Conservation (phyloP, 2,329 filamentous ascomycete species). For the Talaromyces piceae region DNA sequence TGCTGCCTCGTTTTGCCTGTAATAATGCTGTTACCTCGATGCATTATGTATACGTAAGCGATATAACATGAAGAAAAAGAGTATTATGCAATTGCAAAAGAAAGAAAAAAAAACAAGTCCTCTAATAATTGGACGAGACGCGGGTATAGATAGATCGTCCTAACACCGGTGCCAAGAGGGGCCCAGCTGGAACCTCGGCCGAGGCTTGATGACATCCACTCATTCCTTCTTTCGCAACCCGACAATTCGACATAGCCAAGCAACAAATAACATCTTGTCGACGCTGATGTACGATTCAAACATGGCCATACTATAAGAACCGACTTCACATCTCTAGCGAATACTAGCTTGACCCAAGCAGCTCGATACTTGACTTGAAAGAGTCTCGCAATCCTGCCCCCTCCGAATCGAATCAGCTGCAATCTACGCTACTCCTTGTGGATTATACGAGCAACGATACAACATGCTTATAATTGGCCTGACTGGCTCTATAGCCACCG, state of each 20-base stretch:
- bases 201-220: background rate
- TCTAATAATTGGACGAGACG: too few relatives aligned
- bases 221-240: background rate
- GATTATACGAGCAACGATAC: background rate
- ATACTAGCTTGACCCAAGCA: background rate
- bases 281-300: background rate
- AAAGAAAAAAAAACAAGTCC: too few relatives aligned
- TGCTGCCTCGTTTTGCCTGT: too few relatives aligned
- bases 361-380: background rate
- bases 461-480: constrained; percentile 89
- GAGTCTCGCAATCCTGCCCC: too few relatives aligned
- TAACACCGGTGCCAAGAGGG: background rate
- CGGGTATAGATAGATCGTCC: too few relatives aligned
- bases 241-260: too few relatives aligned
- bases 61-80: too few relatives aligned
- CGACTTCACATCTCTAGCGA: background rate
- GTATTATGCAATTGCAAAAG: too few relatives aligned
- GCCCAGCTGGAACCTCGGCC: constrained; percentile 24
- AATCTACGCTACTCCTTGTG: background rate
- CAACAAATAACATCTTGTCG: background rate
- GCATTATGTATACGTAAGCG: too few relatives aligned
- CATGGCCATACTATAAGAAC: background rate
- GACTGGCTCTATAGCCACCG: constrained; percentile 94
- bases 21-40: too few relatives aligned
- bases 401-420: background rate